Percentiles rank a stretch among this genome's conserved stretches.
Evolutionary conservation across 2,329 filamentous ascomycete genomes (phyloP).

Genomic region (Ilyonectria mors-panacis): DNA sequence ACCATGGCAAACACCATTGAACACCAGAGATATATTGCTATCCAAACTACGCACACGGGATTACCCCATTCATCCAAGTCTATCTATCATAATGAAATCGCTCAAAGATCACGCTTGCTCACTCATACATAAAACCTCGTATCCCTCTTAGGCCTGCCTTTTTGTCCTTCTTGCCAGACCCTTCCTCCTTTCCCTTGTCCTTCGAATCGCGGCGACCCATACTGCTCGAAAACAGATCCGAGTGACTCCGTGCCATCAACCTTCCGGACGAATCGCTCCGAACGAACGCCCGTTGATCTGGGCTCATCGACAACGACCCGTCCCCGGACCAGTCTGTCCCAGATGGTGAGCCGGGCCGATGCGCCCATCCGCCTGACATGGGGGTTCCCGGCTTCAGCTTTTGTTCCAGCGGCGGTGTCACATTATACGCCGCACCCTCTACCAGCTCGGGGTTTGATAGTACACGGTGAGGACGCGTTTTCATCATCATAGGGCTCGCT

Average conservation of each 20-base stretch:
- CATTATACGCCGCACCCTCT: slow-evolving; percentile 61
- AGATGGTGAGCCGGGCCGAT: slow-evolving; percentile 57
- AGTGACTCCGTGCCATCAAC: slow-evolving; percentile 39
- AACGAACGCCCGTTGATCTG: slow-evolving; percentile 62
- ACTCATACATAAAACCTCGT: slow-evolving; percentile 55
- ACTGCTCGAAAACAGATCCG: slow-evolving; percentile 56
- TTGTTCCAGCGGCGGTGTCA: slow-evolving; percentile 60
- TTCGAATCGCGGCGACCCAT: slow-evolving; percentile 64
- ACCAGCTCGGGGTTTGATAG: slow-evolving; percentile 61
- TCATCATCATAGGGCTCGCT: slow-evolving; percentile 57
- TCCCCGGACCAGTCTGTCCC: slow-evolving; percentile 51
- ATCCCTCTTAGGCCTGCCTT: slow-evolving; percentile 59
- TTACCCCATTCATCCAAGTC: background rate
- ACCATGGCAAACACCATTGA: background rate
- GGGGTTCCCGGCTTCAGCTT: slow-evolving; percentile 50
- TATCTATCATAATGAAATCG: slow-evolving; percentile 3
- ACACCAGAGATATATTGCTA: background rate
- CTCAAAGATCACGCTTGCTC: slow-evolving; percentile 15
- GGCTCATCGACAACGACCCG: slow-evolving; percentile 49
- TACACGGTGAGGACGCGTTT: slow-evolving; percentile 56
- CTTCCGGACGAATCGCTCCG: slow-evolving; percentile 58
- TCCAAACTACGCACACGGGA: background rate
- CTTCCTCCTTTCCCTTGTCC: slow-evolving; percentile 62
- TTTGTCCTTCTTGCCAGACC: slow-evolving; percentile 54
- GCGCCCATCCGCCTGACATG: slow-evolving; percentile 47